phyloP scores from a whole-genome alignment of 495 filamentous ascomycete genomes.

The Neurospora sp. region DNA sequence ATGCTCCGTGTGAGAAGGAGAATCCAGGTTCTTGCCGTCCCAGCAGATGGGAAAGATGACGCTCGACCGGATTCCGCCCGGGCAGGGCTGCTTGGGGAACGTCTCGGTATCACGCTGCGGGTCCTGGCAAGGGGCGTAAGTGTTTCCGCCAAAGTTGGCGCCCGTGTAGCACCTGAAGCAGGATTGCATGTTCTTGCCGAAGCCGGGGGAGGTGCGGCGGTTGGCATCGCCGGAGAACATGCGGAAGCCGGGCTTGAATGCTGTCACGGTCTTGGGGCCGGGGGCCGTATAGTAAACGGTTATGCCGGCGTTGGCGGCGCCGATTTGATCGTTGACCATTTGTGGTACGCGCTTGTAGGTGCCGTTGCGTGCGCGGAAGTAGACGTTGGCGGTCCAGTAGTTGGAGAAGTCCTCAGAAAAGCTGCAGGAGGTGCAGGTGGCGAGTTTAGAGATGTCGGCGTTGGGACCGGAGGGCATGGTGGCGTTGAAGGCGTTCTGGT shows the following conservation, averaged over 20 bases:
- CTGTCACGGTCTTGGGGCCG: constrained; percentile 33
- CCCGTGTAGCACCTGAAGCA: constrained; percentile 39
- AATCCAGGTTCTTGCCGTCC: constrained; percentile 44
- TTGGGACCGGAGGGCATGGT: constrained; percentile 23
- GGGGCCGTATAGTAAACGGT: constrained; percentile 22
- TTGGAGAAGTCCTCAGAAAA: constrained; percentile 38
- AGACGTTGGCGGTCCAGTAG: constrained; percentile 46
- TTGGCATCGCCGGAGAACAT: constrained; percentile 39
- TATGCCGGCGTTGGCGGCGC: constrained; percentile 15
- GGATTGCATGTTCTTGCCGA: constrained; percentile 26
- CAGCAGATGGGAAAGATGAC: constrained; percentile 46
- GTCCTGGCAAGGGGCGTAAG: constrained; percentile 27
- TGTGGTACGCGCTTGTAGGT: constrained; percentile 38
- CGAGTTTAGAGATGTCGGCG: constrained; percentile 26
- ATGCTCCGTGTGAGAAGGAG: constrained; percentile 39
- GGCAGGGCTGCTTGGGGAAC: constrained; percentile 28
- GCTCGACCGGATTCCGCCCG: constrained; percentile 39
- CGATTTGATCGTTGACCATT: constrained; percentile 16
- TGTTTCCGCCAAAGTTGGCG: constrained; percentile 36
- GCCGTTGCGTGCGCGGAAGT: constrained; percentile 42
- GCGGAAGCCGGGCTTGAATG: constrained; percentile 44
- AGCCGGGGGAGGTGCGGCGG: constrained; percentile 20
- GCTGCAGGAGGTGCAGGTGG: constrained; percentile 33
- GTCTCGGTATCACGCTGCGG: constrained; percentile 29
- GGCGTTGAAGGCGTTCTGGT: constrained; percentile 32